Evolutionary conservation across 2,329 filamentous ascomycete genomes (phyloP).

Genomic region (Alternaria triticimaculans): DNA sequence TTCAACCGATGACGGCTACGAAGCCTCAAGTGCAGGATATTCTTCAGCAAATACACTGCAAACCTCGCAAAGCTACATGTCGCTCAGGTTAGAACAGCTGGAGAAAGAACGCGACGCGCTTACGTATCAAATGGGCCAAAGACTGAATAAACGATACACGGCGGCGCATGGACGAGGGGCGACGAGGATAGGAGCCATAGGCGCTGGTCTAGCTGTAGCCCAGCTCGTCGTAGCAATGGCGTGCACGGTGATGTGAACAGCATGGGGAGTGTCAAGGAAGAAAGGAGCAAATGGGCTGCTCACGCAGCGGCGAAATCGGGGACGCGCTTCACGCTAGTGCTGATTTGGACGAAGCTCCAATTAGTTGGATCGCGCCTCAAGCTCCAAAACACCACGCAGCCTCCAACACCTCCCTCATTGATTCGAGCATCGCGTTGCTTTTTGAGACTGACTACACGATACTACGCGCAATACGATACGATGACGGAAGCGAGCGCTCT

Average conservation of each 20-base stretch:
- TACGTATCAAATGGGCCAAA: not conserved
- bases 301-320: not conserved
- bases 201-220: conserved; percentile 12
- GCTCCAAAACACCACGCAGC: not conserved
- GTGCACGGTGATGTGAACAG: conserved; percentile 18
- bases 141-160: not conserved
- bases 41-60: not conserved
- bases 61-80: not conserved
- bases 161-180: not conserved
- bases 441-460: not conserved
- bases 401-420: not conserved
- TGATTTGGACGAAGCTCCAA: not conserved
- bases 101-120: not conserved
- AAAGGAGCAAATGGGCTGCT: not conserved
- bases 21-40: not conserved
- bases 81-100: not conserved
- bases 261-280: not conserved
- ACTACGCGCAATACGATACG: no score
- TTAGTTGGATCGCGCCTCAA: not conserved
- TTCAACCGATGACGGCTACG: not conserved
- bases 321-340: not conserved
- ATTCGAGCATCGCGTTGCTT: not conserved
- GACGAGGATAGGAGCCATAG: conserved; percentile 7
- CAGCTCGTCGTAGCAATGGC: conserved; percentile 21
- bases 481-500: no score